These are phyloP conservation scores for Cucurbita argyrosperma DNA, from an alignment of 306 rosid genomes.

Conservation along the genomic window DNA sequence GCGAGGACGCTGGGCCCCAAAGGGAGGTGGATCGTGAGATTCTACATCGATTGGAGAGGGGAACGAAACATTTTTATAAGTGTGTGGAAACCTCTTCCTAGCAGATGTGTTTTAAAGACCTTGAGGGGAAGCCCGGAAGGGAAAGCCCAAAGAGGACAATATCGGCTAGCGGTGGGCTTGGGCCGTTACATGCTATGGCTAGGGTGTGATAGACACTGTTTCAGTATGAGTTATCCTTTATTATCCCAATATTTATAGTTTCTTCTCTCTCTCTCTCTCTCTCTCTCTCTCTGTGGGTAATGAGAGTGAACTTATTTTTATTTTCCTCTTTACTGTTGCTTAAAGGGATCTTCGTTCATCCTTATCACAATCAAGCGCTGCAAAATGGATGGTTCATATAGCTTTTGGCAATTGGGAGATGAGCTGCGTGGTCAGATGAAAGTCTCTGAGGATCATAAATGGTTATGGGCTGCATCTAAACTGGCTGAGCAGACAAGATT, in stretches of 20 bases:
- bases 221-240: neutral
- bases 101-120: too few species aligned
- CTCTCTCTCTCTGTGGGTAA: neutral
- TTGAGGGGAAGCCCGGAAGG: too few species aligned
- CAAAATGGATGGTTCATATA: constrained; percentile 58
- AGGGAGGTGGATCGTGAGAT: too few species aligned
- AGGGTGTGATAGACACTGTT: neutral
- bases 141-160: too few species aligned
- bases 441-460: constrained; percentile 84
- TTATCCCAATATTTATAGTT: neutral
- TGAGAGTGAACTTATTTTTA: neutral
- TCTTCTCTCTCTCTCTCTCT: neutral
- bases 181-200: too few species aligned
- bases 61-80: too few species aligned
- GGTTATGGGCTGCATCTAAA: constrained; percentile 83
- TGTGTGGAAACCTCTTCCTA: too few species aligned
- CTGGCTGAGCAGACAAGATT: constrained; percentile 88
- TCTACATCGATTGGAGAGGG: too few species aligned
- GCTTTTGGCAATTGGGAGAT: constrained; percentile 95
- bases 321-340: neutral
- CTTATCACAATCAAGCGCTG: constrained; percentile 17
- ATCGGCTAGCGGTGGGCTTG: too few species aligned
- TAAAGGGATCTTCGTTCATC: neutral
- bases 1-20: too few species aligned
- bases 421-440: constrained; percentile 95